These are phyloP conservation scores for Mortierella sp. DNA, from an alignment of 371 early-diverging fungal species.

Conservation along the genomic window DNA sequence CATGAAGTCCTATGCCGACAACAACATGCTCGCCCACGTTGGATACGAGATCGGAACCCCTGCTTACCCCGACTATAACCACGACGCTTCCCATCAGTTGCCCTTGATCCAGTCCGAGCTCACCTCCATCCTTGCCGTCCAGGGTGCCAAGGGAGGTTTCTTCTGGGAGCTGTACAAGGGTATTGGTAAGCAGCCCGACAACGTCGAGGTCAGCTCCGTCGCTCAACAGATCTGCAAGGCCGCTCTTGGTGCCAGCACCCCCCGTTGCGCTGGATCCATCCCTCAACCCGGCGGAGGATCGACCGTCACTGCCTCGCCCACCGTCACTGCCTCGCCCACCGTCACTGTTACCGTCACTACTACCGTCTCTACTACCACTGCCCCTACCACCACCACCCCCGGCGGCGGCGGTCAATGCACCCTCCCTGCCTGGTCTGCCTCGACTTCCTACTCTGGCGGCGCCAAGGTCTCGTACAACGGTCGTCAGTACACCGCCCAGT, in stretches of 20 bases:
- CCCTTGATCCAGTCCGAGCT: slow-evolving; percentile 53
- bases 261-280: slow-evolving; percentile 57
- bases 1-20: slow-evolving; percentile 53
- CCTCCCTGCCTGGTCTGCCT: slow-evolving; percentile 55
- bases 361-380: slow-evolving; percentile 21
- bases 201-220: slow-evolving; percentile 39
- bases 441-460: slow-evolving; percentile 59
- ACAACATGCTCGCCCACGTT: slow-evolving; percentile 46
- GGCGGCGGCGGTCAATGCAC: slow-evolving; percentile 20
- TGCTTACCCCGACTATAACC: slow-evolving; percentile 50
- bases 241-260: slow-evolving; percentile 49
- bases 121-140: slow-evolving; percentile 42
- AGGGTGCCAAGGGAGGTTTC: slow-evolving; percentile 57
- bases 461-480: slow-evolving; percentile 64
- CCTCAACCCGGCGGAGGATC: slow-evolving; percentile 30
- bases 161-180: slow-evolving; percentile 59
- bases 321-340: slow-evolving; percentile 19
- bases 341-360: slow-evolving; percentile 19
- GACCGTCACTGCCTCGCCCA: slow-evolving; percentile 1
- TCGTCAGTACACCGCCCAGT: slow-evolving; percentile 52
- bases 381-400: slow-evolving; percentile 24
- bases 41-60: slow-evolving; percentile 58
- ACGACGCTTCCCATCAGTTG: slow-evolving; percentile 53
- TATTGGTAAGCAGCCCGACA: slow-evolving; percentile 26
- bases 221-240: slow-evolving; percentile 60